Conservation (phyloP, 1,139 yeast genomes). For the Nakaseomyces kungkrabaensis region DNA sequence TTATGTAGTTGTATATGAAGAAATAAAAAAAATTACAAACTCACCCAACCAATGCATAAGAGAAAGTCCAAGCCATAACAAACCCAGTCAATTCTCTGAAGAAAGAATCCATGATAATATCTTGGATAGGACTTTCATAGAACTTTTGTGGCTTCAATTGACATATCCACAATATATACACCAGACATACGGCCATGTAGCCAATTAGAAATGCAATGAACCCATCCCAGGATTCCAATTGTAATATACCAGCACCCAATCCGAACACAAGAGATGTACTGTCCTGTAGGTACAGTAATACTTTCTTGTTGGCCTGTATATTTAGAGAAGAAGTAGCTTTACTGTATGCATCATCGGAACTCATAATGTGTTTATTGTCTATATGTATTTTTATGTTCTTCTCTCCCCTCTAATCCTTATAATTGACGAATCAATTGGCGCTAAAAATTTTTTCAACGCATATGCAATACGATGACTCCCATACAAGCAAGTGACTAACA, state of each 20-base stretch:
- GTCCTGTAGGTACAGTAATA: conserved; percentile 49
- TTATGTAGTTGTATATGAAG: neutral
- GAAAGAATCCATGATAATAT: conserved; percentile 47
- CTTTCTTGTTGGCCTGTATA: conserved; percentile 25
- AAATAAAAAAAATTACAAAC: neutral
- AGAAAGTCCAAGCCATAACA: conserved; percentile 78
- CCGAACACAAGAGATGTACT: conserved; percentile 60
- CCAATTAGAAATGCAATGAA: conserved; percentile 48
- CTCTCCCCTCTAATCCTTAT: no score
- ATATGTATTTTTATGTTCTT: no score
- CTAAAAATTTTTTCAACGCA: no score
- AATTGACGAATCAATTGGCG: no score
- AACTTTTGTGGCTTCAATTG: conserved; percentile 34
- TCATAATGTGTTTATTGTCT: neutral
- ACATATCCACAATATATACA: conserved; percentile 22
- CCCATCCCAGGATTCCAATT: conserved; percentile 57
- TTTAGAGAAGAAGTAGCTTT: conserved; percentile 18
- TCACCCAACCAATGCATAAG: conserved; percentile 51
- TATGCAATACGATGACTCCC: no score
- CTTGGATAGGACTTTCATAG: conserved; percentile 46
- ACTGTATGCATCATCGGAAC: conserved; percentile 10
- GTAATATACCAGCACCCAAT: conserved; percentile 60
- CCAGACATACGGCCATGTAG: conserved; percentile 37
- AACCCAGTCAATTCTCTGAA: conserved; percentile 57
- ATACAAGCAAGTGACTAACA: no score